phyloP scores from a whole-genome alignment of 116 monocot species.

The Trichopus zeylanicus region DNA sequence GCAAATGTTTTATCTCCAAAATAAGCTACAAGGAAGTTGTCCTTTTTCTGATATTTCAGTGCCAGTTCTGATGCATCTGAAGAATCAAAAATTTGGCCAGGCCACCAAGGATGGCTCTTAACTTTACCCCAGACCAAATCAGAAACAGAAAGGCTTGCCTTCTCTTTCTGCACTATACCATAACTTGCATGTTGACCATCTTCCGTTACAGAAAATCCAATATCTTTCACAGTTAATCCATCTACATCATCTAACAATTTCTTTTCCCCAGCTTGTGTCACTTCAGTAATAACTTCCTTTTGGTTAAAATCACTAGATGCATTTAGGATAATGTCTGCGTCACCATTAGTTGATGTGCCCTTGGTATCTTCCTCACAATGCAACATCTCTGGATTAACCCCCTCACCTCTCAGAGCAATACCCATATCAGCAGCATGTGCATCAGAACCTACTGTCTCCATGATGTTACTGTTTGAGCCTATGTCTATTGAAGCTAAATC shows the following conservation, averaged over 20 bases:
- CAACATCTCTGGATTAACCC: not conserved
- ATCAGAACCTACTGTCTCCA: not conserved
- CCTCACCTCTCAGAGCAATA: constrained; percentile 6
- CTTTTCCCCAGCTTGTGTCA: not conserved
- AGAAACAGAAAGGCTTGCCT: constrained; percentile 17
- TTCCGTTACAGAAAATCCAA: not conserved
- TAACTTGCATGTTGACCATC: constrained; percentile 19
- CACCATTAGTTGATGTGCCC: no score
- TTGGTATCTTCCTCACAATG: no score
- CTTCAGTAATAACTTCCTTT: not conserved
- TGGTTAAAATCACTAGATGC: no score
- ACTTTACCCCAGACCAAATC: constrained; percentile 74
- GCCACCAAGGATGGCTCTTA: constrained; percentile 76
- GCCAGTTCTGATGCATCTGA: constrained; percentile 52
- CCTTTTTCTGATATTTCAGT: constrained; percentile 52
- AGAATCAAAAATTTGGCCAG: constrained; percentile 55
- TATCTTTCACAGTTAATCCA: constrained; percentile 1
- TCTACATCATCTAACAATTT: constrained; percentile 5
- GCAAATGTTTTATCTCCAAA: constrained; percentile 76
- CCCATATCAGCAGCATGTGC: not conserved
- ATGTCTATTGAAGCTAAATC: not conserved
- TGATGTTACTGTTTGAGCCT: not conserved
- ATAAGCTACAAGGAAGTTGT: constrained; percentile 51
- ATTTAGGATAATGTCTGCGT: no score
- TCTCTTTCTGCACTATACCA: constrained; percentile 11